Conservation (phyloP, 2,329 filamentous ascomycete species). For the Colletotrichum sp. region DNA sequence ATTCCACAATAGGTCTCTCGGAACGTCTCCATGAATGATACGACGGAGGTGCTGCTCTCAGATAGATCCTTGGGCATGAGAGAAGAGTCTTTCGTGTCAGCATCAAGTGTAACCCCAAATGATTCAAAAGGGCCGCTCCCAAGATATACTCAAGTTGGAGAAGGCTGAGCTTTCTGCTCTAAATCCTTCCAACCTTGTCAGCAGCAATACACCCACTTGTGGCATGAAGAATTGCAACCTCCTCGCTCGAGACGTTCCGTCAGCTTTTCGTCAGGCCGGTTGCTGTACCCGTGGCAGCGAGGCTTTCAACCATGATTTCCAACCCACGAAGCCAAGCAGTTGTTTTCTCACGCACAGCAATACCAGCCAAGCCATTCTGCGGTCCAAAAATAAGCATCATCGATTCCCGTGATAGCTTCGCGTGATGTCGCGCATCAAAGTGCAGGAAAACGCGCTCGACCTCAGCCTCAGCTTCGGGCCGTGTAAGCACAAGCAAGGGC, state of each 20-base stretch:
- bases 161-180: neutral
- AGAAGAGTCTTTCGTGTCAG: neutral
- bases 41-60: neutral
- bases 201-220: neutral
- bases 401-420: neutral
- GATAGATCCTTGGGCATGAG: neutral
- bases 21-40: neutral
- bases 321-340: neutral
- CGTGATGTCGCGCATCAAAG: neutral
- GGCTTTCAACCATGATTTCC: neutral
- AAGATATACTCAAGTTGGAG: neutral
- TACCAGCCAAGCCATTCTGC: neutral
- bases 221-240: neutral
- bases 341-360: neutral
- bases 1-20: neutral
- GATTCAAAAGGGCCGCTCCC: neutral
- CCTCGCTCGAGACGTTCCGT: fast-evolving
- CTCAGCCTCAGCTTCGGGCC: neutral
- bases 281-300: neutral
- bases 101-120: neutral
- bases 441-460: neutral
- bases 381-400: neutral
- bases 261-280: neutral
- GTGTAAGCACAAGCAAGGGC: neutral
- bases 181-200: neutral